These are phyloP conservation scores for Epichloe baconii DNA, from an alignment of 2,329 filamentous ascomycete genomes.

Conservation along the genomic window DNA sequence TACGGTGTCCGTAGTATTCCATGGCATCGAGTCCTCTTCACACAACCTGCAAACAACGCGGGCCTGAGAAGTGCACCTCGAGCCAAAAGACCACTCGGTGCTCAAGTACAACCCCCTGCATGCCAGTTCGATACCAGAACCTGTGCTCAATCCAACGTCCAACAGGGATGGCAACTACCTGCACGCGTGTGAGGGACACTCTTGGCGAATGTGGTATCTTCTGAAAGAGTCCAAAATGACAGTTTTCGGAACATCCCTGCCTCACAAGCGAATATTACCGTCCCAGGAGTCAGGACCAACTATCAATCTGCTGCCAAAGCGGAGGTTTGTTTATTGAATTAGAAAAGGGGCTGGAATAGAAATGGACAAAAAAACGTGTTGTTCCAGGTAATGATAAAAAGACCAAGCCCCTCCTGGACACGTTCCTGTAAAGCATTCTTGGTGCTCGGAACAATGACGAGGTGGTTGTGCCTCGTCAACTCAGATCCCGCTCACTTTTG, in stretches of 20 bases:
- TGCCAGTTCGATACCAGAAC: not conserved
- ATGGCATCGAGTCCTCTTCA: not conserved
- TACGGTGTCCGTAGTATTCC: no score
- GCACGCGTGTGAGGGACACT: no score
- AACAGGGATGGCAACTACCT: not conserved
- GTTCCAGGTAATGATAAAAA: not conserved
- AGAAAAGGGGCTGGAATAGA: no score
- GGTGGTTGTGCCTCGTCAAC: not conserved
- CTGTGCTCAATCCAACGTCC: not conserved
- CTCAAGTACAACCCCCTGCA: not conserved
- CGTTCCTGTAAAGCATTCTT: not conserved
- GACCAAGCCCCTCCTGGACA: not conserved
- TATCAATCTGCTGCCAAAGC: not conserved
- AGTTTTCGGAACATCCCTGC: not conserved
- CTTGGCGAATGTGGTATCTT: not conserved
- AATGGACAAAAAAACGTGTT: no score
- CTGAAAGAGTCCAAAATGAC: not conserved
- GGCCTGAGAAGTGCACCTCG: not conserved
- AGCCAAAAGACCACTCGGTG: not conserved
- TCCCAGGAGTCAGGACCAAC: not conserved
- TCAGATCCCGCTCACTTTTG: not conserved
- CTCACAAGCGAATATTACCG: not conserved
- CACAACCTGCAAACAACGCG: not conserved
- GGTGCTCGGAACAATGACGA: not conserved
- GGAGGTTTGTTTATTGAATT: no score